phyloP scores from a whole-genome alignment of 2,329 filamentous ascomycete genomes.

The Claviceps digitariae region DNA sequence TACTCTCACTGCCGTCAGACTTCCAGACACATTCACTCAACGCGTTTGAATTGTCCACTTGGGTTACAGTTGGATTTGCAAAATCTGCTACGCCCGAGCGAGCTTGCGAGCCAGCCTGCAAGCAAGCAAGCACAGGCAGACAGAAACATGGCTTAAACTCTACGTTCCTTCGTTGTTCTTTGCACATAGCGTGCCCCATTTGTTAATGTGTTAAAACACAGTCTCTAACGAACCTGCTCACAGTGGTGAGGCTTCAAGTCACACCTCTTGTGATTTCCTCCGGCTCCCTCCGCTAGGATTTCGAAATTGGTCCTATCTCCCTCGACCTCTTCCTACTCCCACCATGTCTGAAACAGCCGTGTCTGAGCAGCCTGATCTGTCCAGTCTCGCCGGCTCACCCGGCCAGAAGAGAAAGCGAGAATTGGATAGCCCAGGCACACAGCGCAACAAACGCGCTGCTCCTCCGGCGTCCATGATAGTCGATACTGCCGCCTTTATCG shows the following conservation, averaged over 20 bases:
- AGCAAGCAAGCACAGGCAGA: neutral
- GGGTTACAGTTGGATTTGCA: no score
- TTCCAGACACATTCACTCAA: neutral
- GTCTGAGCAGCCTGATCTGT: slow-evolving; percentile 34
- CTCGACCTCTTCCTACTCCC: neutral
- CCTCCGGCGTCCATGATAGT: slow-evolving; percentile 31
- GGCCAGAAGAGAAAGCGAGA: slow-evolving; percentile 43
- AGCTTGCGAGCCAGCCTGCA: no score
- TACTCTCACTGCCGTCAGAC: neutral
- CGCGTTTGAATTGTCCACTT: neutral
- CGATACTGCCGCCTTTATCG: slow-evolving; percentile 39
- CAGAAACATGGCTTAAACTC: neutral
- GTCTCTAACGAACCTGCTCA: neutral
- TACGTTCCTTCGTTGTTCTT: neutral
- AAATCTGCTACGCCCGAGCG: neutral
- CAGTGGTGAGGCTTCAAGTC: neutral
- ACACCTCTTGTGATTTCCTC: neutral
- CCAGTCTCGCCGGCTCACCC: slow-evolving; percentile 27
- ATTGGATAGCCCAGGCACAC: slow-evolving; percentile 34
- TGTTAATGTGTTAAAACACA: neutral
- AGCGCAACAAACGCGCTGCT: slow-evolving; percentile 36
- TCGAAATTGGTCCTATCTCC: neutral
- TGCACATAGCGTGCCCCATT: neutral
- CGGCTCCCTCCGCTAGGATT: neutral
- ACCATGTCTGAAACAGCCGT: slow-evolving; percentile 33